Percentiles rank a stretch among this genome's conserved stretches.
phyloP scores from a whole-genome alignment of 257 asterid genomes.

The Ligustrum vulgare region DNA sequence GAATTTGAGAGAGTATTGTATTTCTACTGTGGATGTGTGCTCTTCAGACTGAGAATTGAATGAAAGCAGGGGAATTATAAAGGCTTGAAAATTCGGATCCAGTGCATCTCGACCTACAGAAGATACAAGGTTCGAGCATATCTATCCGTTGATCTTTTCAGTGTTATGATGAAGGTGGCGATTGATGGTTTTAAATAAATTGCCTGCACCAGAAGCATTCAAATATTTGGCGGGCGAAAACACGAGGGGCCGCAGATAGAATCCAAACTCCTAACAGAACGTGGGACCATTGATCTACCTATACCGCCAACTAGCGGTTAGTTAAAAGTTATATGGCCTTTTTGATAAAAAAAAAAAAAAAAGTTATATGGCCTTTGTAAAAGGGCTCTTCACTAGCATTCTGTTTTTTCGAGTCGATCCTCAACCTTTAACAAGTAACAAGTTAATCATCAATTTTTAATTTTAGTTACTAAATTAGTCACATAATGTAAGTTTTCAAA shows the following conservation, averaged over 20 bases:
- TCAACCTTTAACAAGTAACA: background rate
- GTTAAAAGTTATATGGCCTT: constrained; percentile 14
- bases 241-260: no score
- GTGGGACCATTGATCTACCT: constrained; percentile 18
- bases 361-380: background rate
- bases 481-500: no score
- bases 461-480: no score
- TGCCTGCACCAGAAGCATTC: constrained; percentile 30
- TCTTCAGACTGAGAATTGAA: background rate
- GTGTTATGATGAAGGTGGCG: background rate
- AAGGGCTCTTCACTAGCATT: no score
- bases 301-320: constrained; percentile 23
- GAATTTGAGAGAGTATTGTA: background rate
- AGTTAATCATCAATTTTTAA: no score
- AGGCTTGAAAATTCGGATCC: background rate
- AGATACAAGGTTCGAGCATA: background rate
- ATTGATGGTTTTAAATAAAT: background rate
- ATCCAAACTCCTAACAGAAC: constrained; percentile 38
- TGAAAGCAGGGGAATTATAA: background rate
- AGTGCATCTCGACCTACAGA: background rate
- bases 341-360: no score
- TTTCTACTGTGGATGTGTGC: background rate
- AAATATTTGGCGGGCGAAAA: constrained; percentile 39
- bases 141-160: background rate
- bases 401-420: background rate